Evolutionary conservation across 352 stramenopile species (phyloP).

Genomic region (Globisporangium takayamanum): DNA sequence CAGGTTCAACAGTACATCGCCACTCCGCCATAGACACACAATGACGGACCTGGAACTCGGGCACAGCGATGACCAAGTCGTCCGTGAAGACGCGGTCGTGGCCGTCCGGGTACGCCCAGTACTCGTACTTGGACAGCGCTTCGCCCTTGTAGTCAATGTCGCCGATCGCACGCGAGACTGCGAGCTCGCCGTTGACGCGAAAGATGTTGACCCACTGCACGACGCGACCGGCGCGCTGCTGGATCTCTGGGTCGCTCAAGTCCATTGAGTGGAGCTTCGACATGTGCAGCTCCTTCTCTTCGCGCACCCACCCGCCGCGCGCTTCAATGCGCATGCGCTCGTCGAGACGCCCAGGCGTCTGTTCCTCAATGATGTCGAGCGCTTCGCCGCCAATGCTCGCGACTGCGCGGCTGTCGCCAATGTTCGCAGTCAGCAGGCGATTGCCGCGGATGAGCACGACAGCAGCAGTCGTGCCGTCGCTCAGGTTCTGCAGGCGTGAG

Average conservation of each 20-base stretch:
- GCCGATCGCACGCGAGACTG: conserved; percentile 88
- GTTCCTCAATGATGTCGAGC: conserved; percentile 84
- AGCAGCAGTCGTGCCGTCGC: conserved; percentile 67
- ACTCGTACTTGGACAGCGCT: conserved; percentile 66
- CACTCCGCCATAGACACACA: not conserved
- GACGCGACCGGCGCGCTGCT: conserved; percentile 72
- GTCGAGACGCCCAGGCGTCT: conserved; percentile 68
- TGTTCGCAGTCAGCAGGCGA: conserved; percentile 78
- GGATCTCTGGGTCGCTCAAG: conserved; percentile 79
- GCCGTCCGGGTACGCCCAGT: conserved; percentile 79
- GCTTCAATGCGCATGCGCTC: conserved; percentile 69
- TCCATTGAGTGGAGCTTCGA: conserved; percentile 87
- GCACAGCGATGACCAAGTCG: conserved; percentile 81
- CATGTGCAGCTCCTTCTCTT: conserved; percentile 83
- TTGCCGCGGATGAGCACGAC: conserved; percentile 82
- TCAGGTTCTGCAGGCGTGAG: conserved; percentile 33
- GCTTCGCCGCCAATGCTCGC: conserved; percentile 73
- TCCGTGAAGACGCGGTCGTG: conserved; percentile 75
- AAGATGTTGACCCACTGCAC: conserved; percentile 85
- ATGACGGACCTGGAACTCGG: conserved; percentile 64
- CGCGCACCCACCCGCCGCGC: conserved; percentile 41
- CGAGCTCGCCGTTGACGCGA: conserved; percentile 89
- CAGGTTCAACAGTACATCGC: not conserved
- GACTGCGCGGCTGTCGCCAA: conserved; percentile 83
- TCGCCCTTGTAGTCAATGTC: conserved; percentile 90